Base-by-base conservation (phyloP, 2,329 filamentous ascomycete species). In the Pestalotiopsis sp. region DNA sequence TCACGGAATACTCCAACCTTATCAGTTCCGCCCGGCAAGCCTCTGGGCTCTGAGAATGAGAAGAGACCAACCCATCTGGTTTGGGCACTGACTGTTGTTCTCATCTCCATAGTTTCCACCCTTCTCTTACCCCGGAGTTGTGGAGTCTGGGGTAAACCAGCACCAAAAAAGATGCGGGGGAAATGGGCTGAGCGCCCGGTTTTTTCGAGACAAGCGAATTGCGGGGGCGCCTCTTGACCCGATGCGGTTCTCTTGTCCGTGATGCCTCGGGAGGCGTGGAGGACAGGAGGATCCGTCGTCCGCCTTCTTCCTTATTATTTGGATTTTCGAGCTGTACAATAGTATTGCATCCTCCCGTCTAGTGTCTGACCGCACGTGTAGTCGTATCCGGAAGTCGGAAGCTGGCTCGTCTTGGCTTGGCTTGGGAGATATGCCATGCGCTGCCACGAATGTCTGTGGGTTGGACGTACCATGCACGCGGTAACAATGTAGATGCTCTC, bases 251-350 rank as follows among this genome's bases (percentile, higher is more conserved):
- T 23, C 23, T 49, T 12, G 27, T 23, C 66, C 66, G 66, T 52
- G 36, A 23, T 67, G 45, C 66, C 66, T 66, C 65, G 65, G 65
- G 38, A 66, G 65, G 65, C 63, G 63, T 36, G 23, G 23, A 14
- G 6, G 17, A 36, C 17, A 23, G 27, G 17, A 31, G 59, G 9
- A 62, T 40, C n/a, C 17, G 12, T 40, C 27, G n/a, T 62, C 17
- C 59, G 36, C 38, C 14, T 20, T 62, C 4, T 40, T 20, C 20
- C 17, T 14, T 36, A 23, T 41, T 27, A 23, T 38, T 13, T 36
- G 9, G 59, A 62, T 13, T 59, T 20, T n/a, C n/a, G 31, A n/a
- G 59, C 17, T 38, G 13, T 20, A 31, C 31, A 31, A 31, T 31
- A 31, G 31, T 31, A 31, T 31, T 9, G 7, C 31, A 9, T 36